Base-by-base conservation (phyloP, 2,329 filamentous ascomycete species). In the Pyricularia pennisetigena region DNA sequence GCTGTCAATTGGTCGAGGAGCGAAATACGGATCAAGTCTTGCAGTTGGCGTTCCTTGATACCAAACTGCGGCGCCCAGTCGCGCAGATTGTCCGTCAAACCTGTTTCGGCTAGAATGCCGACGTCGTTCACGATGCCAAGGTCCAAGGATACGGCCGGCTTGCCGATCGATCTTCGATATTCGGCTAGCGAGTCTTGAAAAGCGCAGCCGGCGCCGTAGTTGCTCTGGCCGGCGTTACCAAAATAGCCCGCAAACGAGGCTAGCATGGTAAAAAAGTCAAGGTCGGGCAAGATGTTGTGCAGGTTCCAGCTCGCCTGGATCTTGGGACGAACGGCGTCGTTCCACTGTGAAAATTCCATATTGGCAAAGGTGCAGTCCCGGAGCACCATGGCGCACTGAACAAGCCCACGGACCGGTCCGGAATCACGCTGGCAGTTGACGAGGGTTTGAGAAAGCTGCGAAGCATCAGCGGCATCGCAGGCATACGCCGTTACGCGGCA, bases 381-480 rank as follows among this genome's bases (percentile, higher is more conserved):
- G 9, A 72, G 69, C 12, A 70, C 65, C 68, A 73, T 70, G 61
- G 72, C 71, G 32, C 69, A 70, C 64, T 73, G 72, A 10, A 73
- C 67, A 24, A 73, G 66, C 2, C 67, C 67, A 14, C 30, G 54
- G 65, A 67, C 54, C 0, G 69, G 68, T 3, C 74, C 74, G 70
- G 75, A 72, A 3, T 26, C 32, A 0, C 63, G 62, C 5, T 70
- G 28, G 9, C 77, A 69, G 5, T 70, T 64, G 0, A 66, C 29
- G 0, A 79, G 64, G 1, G 75, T 68, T 2, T 68, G 30, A 0
- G 71, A 24, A 6, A 84, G 71, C 4, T 71, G 71, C 0, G 66
- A 41, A 1, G 35, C 63, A 68, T 83, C 74, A 70, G 80, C 82
- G 3, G 85, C 79, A 64, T 86, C 82, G 7, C 79, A 6, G 75